Percentiles rank a stretch among this genome's conserved stretches.
phyloP scores from a whole-genome alignment of 495 filamentous ascomycete genomes.

The Collariella sp. region DNA sequence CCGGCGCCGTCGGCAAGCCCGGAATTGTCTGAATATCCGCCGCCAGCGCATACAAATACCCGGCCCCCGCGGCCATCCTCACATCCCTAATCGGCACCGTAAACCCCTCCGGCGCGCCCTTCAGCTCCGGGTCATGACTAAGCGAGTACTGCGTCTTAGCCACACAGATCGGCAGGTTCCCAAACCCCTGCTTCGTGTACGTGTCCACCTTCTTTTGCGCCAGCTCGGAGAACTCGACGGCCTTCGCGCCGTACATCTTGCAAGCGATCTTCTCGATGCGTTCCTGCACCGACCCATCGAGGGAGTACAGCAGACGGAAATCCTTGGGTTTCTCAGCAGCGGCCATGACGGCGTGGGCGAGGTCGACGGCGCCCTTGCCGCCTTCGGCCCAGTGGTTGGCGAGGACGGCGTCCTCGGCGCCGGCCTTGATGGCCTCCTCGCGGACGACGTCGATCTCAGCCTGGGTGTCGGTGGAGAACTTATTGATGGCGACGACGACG shows the following conservation, averaged over 20 bases:
- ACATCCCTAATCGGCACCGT: constrained; percentile 94
- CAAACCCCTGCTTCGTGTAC: constrained; percentile 86
- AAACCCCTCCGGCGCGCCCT: constrained; percentile 94
- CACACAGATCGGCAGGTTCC: constrained; percentile 88
- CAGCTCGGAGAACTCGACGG: constrained; percentile 86
- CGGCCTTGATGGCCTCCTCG: constrained; percentile 86
- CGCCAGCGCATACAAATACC: constrained; percentile 90
- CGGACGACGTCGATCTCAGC: constrained; percentile 83
- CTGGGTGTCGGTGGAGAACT: constrained; percentile 85
- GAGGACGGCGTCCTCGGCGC: constrained; percentile 85
- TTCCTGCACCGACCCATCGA: constrained; percentile 73
- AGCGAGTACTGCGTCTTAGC: constrained; percentile 98
- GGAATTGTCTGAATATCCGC: constrained; percentile 98
- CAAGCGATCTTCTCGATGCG: constrained; percentile 87
- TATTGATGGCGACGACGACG: constrained; percentile 97
- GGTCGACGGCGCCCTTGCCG: constrained; percentile 79
- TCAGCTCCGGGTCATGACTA: constrained; percentile 85
- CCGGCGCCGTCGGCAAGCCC: constrained; percentile 87
- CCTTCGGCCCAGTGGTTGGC: constrained; percentile 98
- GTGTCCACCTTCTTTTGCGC: constrained; percentile 94
- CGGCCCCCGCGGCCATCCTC: constrained; percentile 83
- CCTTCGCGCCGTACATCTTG: constrained; percentile 86
- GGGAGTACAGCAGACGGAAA: constrained; percentile 79
- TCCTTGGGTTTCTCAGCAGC: constrained; percentile 78
- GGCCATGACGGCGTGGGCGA: constrained; percentile 78